Base-by-base conservation (phyloP, 1,284 basidiomycete genomes). In the Vanrija sp. region DNA sequence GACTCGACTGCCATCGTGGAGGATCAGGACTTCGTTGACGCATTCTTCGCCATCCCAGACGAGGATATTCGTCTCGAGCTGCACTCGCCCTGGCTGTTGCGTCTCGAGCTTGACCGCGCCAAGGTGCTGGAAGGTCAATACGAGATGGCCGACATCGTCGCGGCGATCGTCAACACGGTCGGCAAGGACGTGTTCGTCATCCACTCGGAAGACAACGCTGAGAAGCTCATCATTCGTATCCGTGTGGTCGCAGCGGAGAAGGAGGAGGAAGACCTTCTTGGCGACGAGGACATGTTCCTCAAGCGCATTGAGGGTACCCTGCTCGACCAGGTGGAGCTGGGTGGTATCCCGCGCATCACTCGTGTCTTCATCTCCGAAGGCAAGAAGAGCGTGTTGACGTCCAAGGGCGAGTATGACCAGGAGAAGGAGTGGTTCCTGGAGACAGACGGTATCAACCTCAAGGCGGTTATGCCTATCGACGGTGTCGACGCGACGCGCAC, bases 31-130 rank as follows among this genome's bases (percentile, higher is more conserved):
- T 98, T 99, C 72, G 95, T 99, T 52, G 92, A 98, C 68, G 93
- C 94, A 0, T 98, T 98, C 89, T 99, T 98, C 74, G 94, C 94
- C 54, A 98, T 98, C 76, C 95, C 95, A 9, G 96, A 98, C 70
- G 93, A 97, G 70, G 91, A 96, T 56, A 88, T 96, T 58, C 91
- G 96, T 73, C 83, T 85, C 12, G 94, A 95, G 67, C 79, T 96
- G 1, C 88, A 94, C 66, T 98, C 95, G 2, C 93, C 95, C 0
- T 99, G 96, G 96, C 80, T 99, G 34, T 84, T 98, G 47, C 91
- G 96, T 79, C 85, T 98, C 43, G 94, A 96, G 72, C 85, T 99
- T 44, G 95, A 98, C 74, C 90, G 95, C 67, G 88, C 90, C 3
- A 93, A 96, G 80, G 97, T 99, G 87, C 88, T 98, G 63, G 95